Conservation (phyloP, 1,284 basidiomycete genomes). For the Porodaedalea pini region DNA sequence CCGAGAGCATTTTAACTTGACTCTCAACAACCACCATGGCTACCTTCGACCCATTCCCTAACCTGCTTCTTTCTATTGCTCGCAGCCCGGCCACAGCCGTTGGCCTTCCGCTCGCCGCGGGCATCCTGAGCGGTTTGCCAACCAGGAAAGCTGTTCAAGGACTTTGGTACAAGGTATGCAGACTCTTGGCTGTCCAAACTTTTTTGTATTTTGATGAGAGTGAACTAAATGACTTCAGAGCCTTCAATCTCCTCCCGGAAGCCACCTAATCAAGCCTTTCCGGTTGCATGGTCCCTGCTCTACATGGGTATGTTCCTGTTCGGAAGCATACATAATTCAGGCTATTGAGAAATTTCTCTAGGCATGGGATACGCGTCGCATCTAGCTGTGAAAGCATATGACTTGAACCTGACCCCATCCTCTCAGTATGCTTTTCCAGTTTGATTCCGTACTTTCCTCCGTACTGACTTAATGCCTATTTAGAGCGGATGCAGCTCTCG, state of each 20-base stretch:
- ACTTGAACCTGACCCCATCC: conserved; percentile 30
- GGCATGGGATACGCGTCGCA: conserved; percentile 73
- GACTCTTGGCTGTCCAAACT: not conserved
- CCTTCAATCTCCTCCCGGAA: conserved; percentile 41
- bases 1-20: not conserved
- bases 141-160: conserved; percentile 46
- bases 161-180: conserved; percentile 56
- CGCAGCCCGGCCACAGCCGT: conserved; percentile 59
- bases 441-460: not conserved
- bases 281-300: conserved; percentile 57
- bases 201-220: not conserved
- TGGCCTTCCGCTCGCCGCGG: conserved; percentile 58
- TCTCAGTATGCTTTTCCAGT: not conserved
- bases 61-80: conserved; percentile 51
- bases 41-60: conserved; percentile 35
- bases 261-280: conserved; percentile 52
- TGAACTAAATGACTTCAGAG: conserved; percentile 30
- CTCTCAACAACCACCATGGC: conserved; percentile 25
- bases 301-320: conserved; percentile 37
- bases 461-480: no score
- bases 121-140: conserved; percentile 49
- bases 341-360: conserved; percentile 31
- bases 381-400: conserved; percentile 55
- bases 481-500: conserved; percentile 47
- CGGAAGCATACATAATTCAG: not conserved